Base-by-base conservation (phyloP, 1,139 yeast species). In the Geotrichum citri-aurantii region DNA sequence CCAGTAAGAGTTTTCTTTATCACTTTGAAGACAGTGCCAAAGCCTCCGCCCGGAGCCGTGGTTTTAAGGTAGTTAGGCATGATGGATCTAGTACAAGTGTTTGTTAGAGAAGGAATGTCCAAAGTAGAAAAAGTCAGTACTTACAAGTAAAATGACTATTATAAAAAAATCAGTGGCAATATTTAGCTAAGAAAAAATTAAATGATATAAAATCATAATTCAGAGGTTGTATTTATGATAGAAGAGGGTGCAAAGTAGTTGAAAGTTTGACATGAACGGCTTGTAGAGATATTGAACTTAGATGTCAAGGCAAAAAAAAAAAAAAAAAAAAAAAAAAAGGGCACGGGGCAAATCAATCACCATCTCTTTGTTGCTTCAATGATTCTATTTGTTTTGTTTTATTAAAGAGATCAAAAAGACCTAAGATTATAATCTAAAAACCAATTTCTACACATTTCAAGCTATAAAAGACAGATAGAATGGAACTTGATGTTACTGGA, bases 1-100 rank as follows among this genome's bases (percentile, higher is more conserved):
- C 77, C 64, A 63, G 80, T 80, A 63, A 83, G 76, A 1, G 85
- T 75, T 63, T 77, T 80, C 0, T 86, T 78, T 62, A 84, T 71
- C 17, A 52, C 55, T 23, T 52, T 52, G 17, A 37, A 23, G 55
- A 44, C 24, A 42, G 40, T 24, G 42, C 55, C 55, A 29, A 52
- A 44, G 21, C 55, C 49, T 27, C 42, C 55, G 12, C 29, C 27
- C 4, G 55, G 26, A 11, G 47, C 48, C 14, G 55, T 37, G 44
- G 44, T n/a, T 37, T n/a, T n/a, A 17, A 37, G 19, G 44, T 37
- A 37, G 44, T 12, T 37, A 7, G 44, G 44, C 44, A 37, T 37
- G 17, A 37, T 37, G 44, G 14, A 17, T 37, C 44, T 37, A 17
- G n/a, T 5, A 8, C 37, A 14, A 37, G 17, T 37, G 4, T 5